Evolutionary conservation across 2,329 filamentous ascomycete species (phyloP), one percentile per base, ranked within the genome.

Genomic region (Magnaporthiopsis incrustans): DNA sequence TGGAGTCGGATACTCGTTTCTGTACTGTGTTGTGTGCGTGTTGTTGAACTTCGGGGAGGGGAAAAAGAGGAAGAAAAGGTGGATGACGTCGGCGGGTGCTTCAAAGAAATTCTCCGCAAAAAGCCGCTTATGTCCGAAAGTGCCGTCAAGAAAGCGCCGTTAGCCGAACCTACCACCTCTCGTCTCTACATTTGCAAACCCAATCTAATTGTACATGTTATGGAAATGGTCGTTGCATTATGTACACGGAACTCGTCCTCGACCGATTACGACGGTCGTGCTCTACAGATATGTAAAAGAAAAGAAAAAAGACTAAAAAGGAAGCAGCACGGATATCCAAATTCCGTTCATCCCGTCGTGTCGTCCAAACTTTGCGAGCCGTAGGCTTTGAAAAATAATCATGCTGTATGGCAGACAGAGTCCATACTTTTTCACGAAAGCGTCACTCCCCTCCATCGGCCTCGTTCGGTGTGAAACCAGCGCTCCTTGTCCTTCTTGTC

Each of bases 381-480:
- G 38, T 15, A 12, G 38, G 15, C 38, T 1, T 4, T 5, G 15
- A 15, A 5, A 44, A 44, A 44, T 44, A 44, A 44, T 44, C 18
- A 44, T 1, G 18, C 14, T 44, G 7, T 7, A 18, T 15, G 14
- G 38, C 4, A 44, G 38, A 15, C 14, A 15, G 38, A 44, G 38
- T 18, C 38, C 15, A 18, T 44, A 7, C 44, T 6, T 57, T 57
- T 30, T 62, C 61, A 74, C 25, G 70, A 73, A 57, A 73, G 67
- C 57, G 65, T 66, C 15, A 72, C 67, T 3, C 62, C 68, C 38
- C 65, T 69, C 74, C 74, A 74, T n/a, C 72, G 64, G 2, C 72
- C 73, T 57, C 75, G 67, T 62, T 76, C 75, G 8, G 71, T 69
- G 66, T 77, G 75, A 70, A 67, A 71, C 74, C 74, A 76, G 56